Evolutionary conservation across 176 grass and related monocot genomes (phyloP).

Genomic region (Tillandsia fasciculata): DNA sequence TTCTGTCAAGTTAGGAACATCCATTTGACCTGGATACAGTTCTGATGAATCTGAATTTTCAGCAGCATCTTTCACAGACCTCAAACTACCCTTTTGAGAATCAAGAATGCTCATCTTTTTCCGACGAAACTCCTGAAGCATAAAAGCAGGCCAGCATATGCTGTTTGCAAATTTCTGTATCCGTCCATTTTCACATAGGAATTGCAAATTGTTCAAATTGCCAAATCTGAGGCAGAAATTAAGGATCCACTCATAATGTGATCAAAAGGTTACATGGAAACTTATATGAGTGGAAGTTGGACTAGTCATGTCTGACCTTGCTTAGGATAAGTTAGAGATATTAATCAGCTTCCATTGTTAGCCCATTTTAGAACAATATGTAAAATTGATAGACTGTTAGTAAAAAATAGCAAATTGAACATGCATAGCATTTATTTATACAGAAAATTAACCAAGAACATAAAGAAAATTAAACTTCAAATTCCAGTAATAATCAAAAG

Average conservation of each 20-base stretch:
- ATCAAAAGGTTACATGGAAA: not conserved
- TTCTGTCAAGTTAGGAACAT: slow-evolving; percentile 47
- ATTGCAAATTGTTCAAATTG: slow-evolving; percentile 59
- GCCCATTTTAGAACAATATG: not conserved
- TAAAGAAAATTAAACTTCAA: slow-evolving; percentile 4
- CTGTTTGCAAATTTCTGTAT: slow-evolving; percentile 84
- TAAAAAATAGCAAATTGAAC: not conserved
- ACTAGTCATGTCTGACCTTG: not conserved
- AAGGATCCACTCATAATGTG: slow-evolving; percentile 35
- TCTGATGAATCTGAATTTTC: slow-evolving; percentile 19
- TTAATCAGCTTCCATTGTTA: not conserved
- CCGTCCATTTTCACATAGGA: slow-evolving; percentile 76
- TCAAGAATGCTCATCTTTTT: slow-evolving; percentile 19
- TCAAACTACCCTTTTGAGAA: slow-evolving; percentile 15
- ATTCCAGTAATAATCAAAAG: slow-evolving; percentile 16
- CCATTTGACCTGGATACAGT: slow-evolving; percentile 23
- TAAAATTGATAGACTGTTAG: not conserved
- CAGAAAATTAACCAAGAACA: not conserved
- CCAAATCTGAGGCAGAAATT: slow-evolving; percentile 59
- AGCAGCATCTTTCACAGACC: slow-evolving; percentile 13
- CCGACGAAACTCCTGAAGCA: slow-evolving; percentile 51
- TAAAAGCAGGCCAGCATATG: slow-evolving; percentile 83
- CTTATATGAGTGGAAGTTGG: not conserved
- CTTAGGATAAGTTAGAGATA: not conserved
- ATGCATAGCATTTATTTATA: not conserved